Percentiles rank a stretch among this genome's conserved stretches.
Conservation (phyloP, 768 basidiomycete genomes). For the Calvatia gigantea region DNA sequence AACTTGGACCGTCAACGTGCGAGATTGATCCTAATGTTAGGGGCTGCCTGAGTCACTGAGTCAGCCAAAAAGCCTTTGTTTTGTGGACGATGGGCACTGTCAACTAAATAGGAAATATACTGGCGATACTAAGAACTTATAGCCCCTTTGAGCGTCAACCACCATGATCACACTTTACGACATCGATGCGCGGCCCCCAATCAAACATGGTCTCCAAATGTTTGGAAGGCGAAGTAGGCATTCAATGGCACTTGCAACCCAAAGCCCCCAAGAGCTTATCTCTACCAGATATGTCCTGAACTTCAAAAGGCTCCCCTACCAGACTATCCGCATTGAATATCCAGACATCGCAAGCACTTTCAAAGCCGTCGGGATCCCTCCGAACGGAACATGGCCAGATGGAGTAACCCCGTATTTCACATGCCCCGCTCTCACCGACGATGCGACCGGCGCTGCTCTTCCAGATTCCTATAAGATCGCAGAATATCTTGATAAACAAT, state of each 20-base stretch:
- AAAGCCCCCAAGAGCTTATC: not conserved
- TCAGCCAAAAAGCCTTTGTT: no score
- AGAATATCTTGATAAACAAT: slow-evolving; percentile 40
- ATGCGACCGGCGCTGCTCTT: slow-evolving; percentile 26
- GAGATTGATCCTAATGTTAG: no score
- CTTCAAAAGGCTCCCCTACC: slow-evolving; percentile 18
- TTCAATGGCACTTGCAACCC: not conserved
- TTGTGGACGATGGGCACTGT: not conserved
- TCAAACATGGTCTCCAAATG: not conserved
- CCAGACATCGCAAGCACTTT: slow-evolving; percentile 32
- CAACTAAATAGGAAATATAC: not conserved
- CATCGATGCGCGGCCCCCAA: not conserved
- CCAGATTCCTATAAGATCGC: slow-evolving; percentile 38
- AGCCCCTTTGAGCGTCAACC: not conserved
- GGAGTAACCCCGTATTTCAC: slow-evolving; percentile 30
- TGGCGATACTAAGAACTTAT: not conserved
- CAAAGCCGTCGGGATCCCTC: slow-evolving; percentile 27
- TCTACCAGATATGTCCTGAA: slow-evolving; percentile 5
- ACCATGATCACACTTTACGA: slow-evolving; percentile 4
- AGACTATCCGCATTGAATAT: slow-evolving; percentile 40
- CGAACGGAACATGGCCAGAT: slow-evolving; percentile 22
- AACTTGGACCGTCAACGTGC: no score
- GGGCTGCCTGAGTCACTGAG: no score
- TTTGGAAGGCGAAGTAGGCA: not conserved
- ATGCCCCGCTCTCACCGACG: slow-evolving; percentile 42